A percentile compares a stretch with the other conserved stretches of the same genome.
These are phyloP conservation scores for Calvatia gigantea DNA, from an alignment of 768 basidiomycete genomes.

Conservation along the genomic window DNA sequence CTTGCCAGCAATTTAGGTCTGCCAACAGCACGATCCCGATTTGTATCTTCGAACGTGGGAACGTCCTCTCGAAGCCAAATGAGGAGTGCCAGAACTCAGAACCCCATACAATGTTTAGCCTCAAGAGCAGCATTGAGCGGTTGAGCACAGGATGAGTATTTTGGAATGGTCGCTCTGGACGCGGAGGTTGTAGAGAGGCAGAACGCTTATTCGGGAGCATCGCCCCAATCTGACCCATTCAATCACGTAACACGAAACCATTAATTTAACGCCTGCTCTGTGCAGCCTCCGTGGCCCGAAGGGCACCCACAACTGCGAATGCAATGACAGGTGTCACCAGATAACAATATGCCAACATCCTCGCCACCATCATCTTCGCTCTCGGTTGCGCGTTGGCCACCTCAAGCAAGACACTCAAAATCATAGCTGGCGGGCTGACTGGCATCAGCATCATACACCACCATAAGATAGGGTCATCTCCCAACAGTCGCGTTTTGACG, in stretches of 20 bases:
- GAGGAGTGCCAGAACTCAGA: no score
- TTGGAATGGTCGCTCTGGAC: no score
- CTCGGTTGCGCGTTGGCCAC: not conserved
- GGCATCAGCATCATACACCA: slow-evolving; percentile 15
- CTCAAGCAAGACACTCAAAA: slow-evolving; percentile 8
- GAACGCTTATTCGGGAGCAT: no score
- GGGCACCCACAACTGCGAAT: slow-evolving; percentile 7
- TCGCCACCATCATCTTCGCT: slow-evolving; percentile 13
- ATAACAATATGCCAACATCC: slow-evolving; percentile 9
- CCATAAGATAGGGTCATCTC: slow-evolving; percentile 10
- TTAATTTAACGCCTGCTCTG: not conserved
- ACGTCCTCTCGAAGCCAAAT: no score
- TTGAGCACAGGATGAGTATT: no score
- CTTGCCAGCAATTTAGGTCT: not conserved
- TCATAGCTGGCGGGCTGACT: slow-evolving; percentile 9
- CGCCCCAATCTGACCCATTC: not conserved
- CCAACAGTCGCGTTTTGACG: not conserved
- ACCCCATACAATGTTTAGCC: no score
- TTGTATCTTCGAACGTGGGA: no score
- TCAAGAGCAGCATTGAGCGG: no score
- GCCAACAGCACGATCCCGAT: no score
- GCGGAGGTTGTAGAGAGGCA: no score
- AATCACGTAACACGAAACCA: not conserved
- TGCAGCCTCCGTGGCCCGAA: slow-evolving; percentile 4
- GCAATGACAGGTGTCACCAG: slow-evolving; percentile 7